Conservation (phyloP, 2,329 filamentous ascomycete genomes). For the Coniochaeta prunicola region DNA sequence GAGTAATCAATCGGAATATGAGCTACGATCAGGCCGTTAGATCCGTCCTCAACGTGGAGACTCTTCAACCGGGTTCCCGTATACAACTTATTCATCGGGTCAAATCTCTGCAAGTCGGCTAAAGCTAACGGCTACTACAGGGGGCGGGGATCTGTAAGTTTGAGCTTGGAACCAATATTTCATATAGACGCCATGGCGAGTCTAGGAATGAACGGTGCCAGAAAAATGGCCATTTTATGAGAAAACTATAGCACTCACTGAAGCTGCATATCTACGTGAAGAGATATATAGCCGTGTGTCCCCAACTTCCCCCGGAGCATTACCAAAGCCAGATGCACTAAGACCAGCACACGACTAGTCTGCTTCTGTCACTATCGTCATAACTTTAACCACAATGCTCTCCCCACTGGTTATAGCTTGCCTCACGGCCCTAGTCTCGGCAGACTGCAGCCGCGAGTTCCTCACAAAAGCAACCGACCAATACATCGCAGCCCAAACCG, state of each 20-base stretch:
- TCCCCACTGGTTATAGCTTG: background rate
- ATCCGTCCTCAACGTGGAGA: too few relatives aligned
- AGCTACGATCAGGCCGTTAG: too few relatives aligned
- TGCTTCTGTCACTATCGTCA: background rate
- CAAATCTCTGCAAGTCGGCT: too few relatives aligned
- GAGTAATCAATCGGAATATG: too few relatives aligned
- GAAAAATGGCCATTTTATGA: background rate
- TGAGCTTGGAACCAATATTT: too few relatives aligned
- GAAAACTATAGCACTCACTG: background rate
- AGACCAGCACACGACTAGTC: background rate
- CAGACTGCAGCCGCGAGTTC: conserved; percentile 7
- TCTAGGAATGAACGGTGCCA: background rate
- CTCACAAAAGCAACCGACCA: conserved; percentile 6
- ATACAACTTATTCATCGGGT: too few relatives aligned
- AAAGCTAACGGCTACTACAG: too few relatives aligned
- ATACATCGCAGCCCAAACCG: conserved; percentile 10
- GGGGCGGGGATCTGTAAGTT: too few relatives aligned
- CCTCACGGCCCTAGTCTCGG: background rate
- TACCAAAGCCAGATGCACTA: background rate
- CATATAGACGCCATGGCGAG: too few relatives aligned
- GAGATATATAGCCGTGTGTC: background rate
- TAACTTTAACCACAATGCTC: background rate
- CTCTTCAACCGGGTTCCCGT: too few relatives aligned
- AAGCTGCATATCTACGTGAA: too few relatives aligned
- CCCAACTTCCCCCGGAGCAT: background rate